Base-by-base conservation (phyloP, 1,139 yeast genomes). In the Magnusiomyces starmeri region DNA sequence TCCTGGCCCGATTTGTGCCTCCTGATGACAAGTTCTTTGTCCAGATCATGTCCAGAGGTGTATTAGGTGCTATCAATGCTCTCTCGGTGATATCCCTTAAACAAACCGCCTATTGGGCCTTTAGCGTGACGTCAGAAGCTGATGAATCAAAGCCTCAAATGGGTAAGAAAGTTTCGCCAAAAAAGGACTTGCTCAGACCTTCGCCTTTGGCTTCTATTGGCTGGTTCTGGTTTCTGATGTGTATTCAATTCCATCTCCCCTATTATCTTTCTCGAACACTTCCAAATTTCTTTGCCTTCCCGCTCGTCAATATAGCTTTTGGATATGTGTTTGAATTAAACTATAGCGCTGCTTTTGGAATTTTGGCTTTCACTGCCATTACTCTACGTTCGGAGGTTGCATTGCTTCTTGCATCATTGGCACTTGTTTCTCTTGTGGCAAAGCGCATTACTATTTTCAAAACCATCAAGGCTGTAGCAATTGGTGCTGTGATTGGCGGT, bases 231-330 rank as follows among this genome's bases (percentile, higher is more conserved):
- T 56, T 83, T 2, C 72, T 88, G 53, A 71, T 76, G 42, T 66
- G 77, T 51, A 69, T 85, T 4, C 95, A 89, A 64, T 92, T 90
- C 70, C 97, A 92, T 65, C 58, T 87, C 35, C 69, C 84, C 53
- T 90, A 74, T 69, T 90, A 90, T 65, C 73, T 85, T 6, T 77
- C 95, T 2, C 75, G 97, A 58, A 81, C 95, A 0, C 72, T 92
- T 55, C 97, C 97, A 10, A 90, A 90, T 66, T 85, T 88, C 66
- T 69, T 90, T 41, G 95, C 88, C 0, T 72, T 90, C 51, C 96
- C 97, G 1, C 63, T 87, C 40, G 83, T 85, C 2, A 78, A 78
- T 53, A 62, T 70, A 51, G 83, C 85, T 0, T 59, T 84, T 43
- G 70, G 81, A 12, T 73, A 72, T 60, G 62, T 82, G 16, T 60